These are phyloP conservation scores for Eryngium alpinum DNA, from an alignment of 140 eudicot species.

Conservation along the genomic window DNA sequence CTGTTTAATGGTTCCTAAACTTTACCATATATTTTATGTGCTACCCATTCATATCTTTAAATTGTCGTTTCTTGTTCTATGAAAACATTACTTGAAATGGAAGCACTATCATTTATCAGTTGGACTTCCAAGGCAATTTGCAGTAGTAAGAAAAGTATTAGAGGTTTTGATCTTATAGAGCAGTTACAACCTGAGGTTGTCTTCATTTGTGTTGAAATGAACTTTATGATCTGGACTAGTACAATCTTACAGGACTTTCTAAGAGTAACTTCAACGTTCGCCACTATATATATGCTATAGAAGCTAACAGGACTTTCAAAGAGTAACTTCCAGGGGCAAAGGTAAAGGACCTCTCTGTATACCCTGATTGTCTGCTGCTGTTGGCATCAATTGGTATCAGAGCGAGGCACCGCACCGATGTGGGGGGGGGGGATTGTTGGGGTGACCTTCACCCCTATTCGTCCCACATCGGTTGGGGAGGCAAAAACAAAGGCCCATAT, in stretches of 20 bases:
- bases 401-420: too few relatives aligned
- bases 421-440: too few relatives aligned
- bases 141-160: background rate
- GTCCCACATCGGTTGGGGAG: too few relatives aligned
- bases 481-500: too few relatives aligned
- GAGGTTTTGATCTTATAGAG: background rate
- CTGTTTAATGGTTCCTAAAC: background rate
- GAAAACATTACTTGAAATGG: background rate
- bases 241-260: slow-evolving; percentile 72
- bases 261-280: slow-evolving; percentile 52
- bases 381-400: too few relatives aligned
- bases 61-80: background rate
- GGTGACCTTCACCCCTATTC: too few relatives aligned
- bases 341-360: slow-evolving; percentile 65
- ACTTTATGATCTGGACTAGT: background rate
- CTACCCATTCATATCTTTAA: background rate
- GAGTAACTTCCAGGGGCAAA: slow-evolving; percentile 45
- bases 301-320: slow-evolving; percentile 60
- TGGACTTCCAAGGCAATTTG: background rate
- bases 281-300: too few relatives aligned
- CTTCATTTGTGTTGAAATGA: background rate
- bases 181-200: background rate
- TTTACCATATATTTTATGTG: background rate
- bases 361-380: too few relatives aligned
- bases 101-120: background rate